phyloP scores from a whole-genome alignment of 208 protist species.

The Lotmaria passim region DNA sequence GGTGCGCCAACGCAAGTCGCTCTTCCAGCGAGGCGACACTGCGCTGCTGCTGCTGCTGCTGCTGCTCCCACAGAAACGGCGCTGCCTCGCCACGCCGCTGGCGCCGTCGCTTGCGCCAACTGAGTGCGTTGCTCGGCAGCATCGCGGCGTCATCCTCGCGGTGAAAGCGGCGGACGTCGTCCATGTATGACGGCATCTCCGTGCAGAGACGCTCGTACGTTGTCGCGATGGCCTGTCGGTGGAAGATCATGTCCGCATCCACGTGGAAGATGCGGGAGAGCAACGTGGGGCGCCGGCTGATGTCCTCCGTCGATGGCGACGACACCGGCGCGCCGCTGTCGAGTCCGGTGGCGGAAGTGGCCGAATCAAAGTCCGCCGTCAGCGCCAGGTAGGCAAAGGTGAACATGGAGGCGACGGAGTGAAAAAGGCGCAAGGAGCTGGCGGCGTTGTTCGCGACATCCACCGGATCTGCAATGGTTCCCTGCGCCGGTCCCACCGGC shows the following conservation, averaged over 20 bases:
- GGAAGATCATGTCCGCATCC: constrained; percentile 57
- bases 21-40: constrained; percentile 30
- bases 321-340: not conserved
- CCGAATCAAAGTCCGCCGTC: constrained; percentile 41
- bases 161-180: constrained; percentile 38
- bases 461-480: constrained; percentile 71
- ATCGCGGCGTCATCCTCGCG: constrained; percentile 50
- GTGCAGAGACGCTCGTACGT: constrained; percentile 45
- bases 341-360: constrained; percentile 6
- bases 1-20: constrained; percentile 28
- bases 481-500: constrained; percentile 46
- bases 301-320: constrained; percentile 53
- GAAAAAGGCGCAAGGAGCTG: constrained; percentile 77
- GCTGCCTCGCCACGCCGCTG: constrained; percentile 3
- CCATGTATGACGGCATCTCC: constrained; percentile 44
- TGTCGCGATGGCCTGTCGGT: constrained; percentile 54
- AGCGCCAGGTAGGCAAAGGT: constrained; percentile 72
- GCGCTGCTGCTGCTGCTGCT: constrained; percentile 12
- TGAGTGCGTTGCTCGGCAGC: constrained; percentile 28
- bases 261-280: constrained; percentile 86
- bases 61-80: constrained; percentile 12
- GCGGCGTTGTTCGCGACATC: constrained; percentile 83
- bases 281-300: constrained; percentile 74
- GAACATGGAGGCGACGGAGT: constrained; percentile 76
- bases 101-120: constrained; percentile 17